Evolutionary conservation across 2,329 filamentous ascomycete genomes (phyloP).

Genomic region (Pyricularia grisea): DNA sequence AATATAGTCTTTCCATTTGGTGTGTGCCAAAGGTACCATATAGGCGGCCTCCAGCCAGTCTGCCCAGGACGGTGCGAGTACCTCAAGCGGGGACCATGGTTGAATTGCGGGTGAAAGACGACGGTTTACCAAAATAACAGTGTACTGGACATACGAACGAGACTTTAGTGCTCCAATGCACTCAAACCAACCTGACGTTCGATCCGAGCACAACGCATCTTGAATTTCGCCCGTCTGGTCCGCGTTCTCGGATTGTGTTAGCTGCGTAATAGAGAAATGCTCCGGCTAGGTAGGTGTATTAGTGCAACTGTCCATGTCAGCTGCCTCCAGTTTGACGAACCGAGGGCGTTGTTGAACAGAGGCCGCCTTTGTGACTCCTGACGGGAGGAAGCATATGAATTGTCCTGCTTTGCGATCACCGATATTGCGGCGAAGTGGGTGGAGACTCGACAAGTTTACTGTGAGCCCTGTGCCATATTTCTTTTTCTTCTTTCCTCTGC

Average conservation of each 20-base stretch:
- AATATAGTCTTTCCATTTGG: background rate
- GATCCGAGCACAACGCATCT: background rate
- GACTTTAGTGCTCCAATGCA: background rate
- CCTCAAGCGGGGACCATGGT: background rate
- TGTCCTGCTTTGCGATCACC: background rate
- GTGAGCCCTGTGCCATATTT: background rate
- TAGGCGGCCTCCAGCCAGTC: background rate
- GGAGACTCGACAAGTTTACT: background rate
- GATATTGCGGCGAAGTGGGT: background rate
- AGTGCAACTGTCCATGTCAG: background rate
- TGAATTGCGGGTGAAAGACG: background rate
- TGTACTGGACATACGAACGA: background rate
- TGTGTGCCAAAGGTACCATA: background rate
- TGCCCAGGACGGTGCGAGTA: background rate
- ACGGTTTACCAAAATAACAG: background rate
- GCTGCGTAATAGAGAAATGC: background rate
- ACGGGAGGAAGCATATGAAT: background rate
- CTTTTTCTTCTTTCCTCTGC: background rate
- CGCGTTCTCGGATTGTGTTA: background rate
- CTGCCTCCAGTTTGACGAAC: background rate
- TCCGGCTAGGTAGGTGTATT: background rate
- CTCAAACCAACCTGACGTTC: background rate
- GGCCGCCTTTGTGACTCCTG: background rate
- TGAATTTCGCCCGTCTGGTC: background rate
- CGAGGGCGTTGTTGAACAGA: background rate